Evolutionary conservation across 2,329 filamentous ascomycete genomes (phyloP), one percentile per base, ranked within the genome.

Genomic region (Apiospora sp.): DNA sequence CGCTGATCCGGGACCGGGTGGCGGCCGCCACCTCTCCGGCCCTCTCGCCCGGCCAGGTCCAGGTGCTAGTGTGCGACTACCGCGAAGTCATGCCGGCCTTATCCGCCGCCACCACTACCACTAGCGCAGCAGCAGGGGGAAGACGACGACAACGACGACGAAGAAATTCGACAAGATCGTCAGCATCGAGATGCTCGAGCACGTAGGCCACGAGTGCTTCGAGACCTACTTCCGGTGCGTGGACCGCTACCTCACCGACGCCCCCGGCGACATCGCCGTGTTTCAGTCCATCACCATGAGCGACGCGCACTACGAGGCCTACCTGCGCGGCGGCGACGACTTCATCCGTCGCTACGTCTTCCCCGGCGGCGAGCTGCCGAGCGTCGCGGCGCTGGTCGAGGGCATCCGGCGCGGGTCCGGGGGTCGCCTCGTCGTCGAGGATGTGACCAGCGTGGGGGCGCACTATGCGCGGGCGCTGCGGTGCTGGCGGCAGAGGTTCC

Each of bases 331-430:
- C 12, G 12, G 24, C 3, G 30, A 34, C 27, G 27, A 34, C 27
- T 61, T 61, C 54, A 37, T 34, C 54, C 16, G 54, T 0, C 54
- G 27, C 54, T 34, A 30, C 54, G 54, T 30, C 4, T 61, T 61
- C 54, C n/a, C 48, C 48, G 48, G 48, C 48, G 48, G 48, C n/a
- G 48, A 51, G 48, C 48, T 51, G 48, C 48, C 54, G 27, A 61
- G 54, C 27, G 27, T 61, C 14, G 54, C 54, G 27, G 27, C 54
- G 27, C 54, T 22, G 27, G 27, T 34, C 27, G 54, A 30, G 54
- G 30, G 48, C 22, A 12, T 51, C n/a, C 48, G n/a, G 48, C 48
- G 48, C 48, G 48, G 48, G n/a, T 1, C n/a, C n/a, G 1, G n/a
- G 48, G 48, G 48, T 12, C 48, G 48, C 0, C 48, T 51, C 48